Base-by-base conservation (phyloP, 1,284 basidiomycete species). In the Coniophora puteana region DNA sequence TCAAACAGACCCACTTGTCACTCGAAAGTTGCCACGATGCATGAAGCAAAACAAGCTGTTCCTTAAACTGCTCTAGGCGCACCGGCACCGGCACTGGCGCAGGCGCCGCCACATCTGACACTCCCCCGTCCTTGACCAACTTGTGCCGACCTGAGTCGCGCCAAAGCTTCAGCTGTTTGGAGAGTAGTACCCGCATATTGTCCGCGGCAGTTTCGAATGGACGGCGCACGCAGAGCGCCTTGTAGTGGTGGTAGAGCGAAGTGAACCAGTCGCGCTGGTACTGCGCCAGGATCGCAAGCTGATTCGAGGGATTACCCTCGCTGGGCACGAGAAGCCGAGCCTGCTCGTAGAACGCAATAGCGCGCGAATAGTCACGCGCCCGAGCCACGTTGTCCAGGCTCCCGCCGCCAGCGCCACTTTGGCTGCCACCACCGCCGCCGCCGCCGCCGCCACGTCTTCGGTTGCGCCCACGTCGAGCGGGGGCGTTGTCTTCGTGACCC, bases 231-330 rank as follows among this genome's bases (percentile, higher is more conserved):
- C 92, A 95, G 5, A 98, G 68, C 1, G 95, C 91, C 27, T 93
- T 84, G 57, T 94, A 94, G 64, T 97, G 95, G 59, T 94, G 84
- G 50, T 90, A 79, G 12, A 90, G 69, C 22, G 89, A 83, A 21
- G 71, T 68, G 51, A 96, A 92, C n/a, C 76, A 72, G 62, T 97
- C 92, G 48, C 76, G 75, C 52, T 85, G 72, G 61, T 94, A 94
- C 17, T 84, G 83, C 2, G 92, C 80, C 21, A 99, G 76, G 36
- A 98, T 93, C 1, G 94, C 95, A 21, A 99, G 80, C 64, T 98
- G 94, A 59, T 98, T 95, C 29, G 87, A 95, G 1, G 95, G 82
- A 54, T 95, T 93, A 8, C 91, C 90, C 41, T 80, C 76, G 43
- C 85, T 74, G 0, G 93, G 93, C n/a, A 86, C 68, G 6, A 96